Evolutionary conservation across 208 protist genomes (phyloP).

Genomic region (Trichomonas vaginalis): DNA sequence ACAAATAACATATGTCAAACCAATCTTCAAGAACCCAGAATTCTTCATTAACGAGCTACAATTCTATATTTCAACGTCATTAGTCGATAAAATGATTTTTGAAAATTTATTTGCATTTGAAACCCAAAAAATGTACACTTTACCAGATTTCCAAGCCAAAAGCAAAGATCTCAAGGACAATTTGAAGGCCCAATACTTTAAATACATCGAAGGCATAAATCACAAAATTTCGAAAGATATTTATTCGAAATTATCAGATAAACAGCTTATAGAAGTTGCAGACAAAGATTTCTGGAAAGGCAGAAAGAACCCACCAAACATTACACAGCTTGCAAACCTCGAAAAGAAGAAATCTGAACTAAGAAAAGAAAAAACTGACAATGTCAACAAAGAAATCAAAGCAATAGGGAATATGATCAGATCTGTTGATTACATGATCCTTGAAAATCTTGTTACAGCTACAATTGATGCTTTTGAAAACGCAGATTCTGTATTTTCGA

Average conservation of each 20-base stretch:
- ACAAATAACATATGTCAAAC: neutral
- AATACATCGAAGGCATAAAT: neutral
- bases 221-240: neutral
- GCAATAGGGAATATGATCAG: neutral
- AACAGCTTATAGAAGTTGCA: neutral
- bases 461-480: neutral
- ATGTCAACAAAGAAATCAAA: neutral
- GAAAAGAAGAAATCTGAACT: neutral
- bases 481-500: neutral
- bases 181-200: neutral
- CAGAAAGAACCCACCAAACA: neutral
- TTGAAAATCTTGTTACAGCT: neutral
- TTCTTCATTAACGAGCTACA: neutral
- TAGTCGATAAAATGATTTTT: neutral
- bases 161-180: neutral
- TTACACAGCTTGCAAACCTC: neutral
- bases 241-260: neutral
- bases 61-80: neutral
- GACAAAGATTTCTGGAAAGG: neutral
- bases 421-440: neutral
- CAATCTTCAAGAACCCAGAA: neutral
- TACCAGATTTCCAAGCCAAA: neutral
- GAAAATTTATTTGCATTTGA: conserved; percentile 1
- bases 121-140: neutral
- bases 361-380: neutral